These are phyloP conservation scores for Porodaedalea pini DNA, from an alignment of 1,284 basidiomycete genomes.

Conservation along the genomic window DNA sequence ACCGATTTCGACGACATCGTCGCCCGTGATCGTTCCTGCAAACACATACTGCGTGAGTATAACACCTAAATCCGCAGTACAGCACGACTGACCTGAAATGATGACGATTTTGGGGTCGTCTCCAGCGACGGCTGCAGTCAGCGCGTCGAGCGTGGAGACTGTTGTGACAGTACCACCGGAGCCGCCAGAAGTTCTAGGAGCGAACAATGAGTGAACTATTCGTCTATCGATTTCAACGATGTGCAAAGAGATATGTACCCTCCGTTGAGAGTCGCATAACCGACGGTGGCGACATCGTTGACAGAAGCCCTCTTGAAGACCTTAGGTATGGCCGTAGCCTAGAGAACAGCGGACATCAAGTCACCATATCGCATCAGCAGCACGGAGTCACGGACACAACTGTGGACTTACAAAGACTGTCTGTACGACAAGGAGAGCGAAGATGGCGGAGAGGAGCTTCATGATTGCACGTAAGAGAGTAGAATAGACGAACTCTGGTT, in stretches of 20 bases:
- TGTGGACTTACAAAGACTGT: neutral
- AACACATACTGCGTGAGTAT: neutral
- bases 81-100: slow-evolving; percentile 34
- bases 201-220: neutral
- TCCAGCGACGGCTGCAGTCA: slow-evolving; percentile 42
- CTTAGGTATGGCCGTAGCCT: neutral
- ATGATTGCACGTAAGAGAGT: neutral
- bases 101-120: slow-evolving; percentile 43
- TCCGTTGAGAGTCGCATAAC: slow-evolving; percentile 42
- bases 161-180: slow-evolving; percentile 42
- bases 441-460: neutral
- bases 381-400: neutral
- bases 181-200: slow-evolving; percentile 40
- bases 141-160: slow-evolving; percentile 39
- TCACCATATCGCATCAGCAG: no score
- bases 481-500: neutral
- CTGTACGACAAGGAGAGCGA: neutral
- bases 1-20: slow-evolving; percentile 39
- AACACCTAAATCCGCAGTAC: neutral
- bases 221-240: neutral
- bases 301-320: slow-evolving; percentile 34
- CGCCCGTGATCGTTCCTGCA: slow-evolving; percentile 41
- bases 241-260: slow-evolving; percentile 29
- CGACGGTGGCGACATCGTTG: slow-evolving; percentile 38
- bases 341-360: no score